phyloP scores from a whole-genome alignment of 2,329 filamentous ascomycete genomes.

The Talaromyces sp. region DNA sequence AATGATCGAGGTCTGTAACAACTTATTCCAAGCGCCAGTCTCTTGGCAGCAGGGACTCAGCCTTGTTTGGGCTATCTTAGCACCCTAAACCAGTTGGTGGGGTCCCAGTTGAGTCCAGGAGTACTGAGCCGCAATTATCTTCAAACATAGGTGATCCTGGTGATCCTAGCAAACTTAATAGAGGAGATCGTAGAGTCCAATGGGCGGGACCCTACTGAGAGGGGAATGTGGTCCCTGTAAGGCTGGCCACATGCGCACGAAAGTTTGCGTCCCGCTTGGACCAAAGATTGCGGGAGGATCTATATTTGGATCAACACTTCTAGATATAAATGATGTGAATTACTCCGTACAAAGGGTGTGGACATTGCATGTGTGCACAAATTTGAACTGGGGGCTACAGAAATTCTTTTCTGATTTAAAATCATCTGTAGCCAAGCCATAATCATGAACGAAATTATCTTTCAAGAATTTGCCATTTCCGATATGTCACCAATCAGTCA shows the following conservation, averaged over 20 bases:
- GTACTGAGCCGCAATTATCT: not conserved
- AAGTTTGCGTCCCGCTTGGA: not conserved
- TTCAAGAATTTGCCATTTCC: constrained; percentile 20
- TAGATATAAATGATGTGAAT: too few species aligned
- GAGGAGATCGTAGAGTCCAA: not conserved
- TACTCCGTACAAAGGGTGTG: too few species aligned
- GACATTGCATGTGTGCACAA: too few species aligned
- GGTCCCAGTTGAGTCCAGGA: not conserved
- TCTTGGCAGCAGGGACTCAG: constrained; percentile 18
- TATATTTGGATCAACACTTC: constrained; percentile 8
- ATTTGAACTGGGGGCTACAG: too few species aligned
- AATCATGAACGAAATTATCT: not conserved
- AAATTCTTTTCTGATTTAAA: too few species aligned
- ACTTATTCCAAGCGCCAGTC: constrained; percentile 23
- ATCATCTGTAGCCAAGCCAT: not conserved
- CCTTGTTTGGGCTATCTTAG: not conserved
- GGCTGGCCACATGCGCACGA: too few species aligned
- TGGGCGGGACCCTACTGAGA: too few species aligned
- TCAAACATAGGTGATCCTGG: not conserved
- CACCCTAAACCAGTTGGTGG: not conserved
- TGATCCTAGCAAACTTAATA: not conserved
- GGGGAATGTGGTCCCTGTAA: too few species aligned
- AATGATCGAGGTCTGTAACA: constrained; percentile 13
- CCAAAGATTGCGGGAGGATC: constrained; percentile 19
- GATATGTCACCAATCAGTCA: constrained; percentile 16